Percentiles rank a stretch among this genome's conserved stretches.
Conservation (phyloP, 75 land plant genomes). For the Pinus albicaulis region DNA sequence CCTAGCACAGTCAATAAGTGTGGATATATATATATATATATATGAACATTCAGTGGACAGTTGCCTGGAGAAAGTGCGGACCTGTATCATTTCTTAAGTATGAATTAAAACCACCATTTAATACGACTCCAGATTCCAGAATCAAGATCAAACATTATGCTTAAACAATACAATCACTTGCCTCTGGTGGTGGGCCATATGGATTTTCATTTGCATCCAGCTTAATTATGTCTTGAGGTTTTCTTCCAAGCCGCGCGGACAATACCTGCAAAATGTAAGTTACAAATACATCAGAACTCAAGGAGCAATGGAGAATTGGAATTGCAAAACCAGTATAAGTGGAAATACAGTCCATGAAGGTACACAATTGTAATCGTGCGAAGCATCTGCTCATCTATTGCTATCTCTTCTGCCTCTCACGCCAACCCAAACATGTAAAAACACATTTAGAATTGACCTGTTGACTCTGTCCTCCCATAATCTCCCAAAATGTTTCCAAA, state of each 20-base stretch:
- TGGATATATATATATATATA: too few relatives aligned
- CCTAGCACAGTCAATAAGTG: too few relatives aligned
- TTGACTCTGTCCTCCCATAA: background rate
- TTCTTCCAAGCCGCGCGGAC: slow-evolving; percentile 90
- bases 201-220: slow-evolving; percentile 99
- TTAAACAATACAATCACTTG: slow-evolving; percentile 22
- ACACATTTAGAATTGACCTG: background rate
- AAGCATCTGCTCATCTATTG: background rate
- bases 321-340: background rate
- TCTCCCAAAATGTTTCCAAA: background rate
- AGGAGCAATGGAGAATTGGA: background rate
- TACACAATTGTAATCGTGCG: background rate
- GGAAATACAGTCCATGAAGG: background rate
- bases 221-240: slow-evolving; percentile 93
- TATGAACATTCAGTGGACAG: too few relatives aligned
- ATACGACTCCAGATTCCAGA: background rate
- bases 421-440: slow-evolving; percentile 3
- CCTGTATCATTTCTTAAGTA: background rate
- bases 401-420: background rate
- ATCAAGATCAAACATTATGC: background rate
- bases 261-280: slow-evolving; percentile 51
- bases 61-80: too few relatives aligned
- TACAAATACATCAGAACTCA: background rate
- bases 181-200: slow-evolving; percentile 99
- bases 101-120: background rate